Base-by-base conservation (phyloP, 306 rosid genomes). In the Medicago arabica region DNA sequence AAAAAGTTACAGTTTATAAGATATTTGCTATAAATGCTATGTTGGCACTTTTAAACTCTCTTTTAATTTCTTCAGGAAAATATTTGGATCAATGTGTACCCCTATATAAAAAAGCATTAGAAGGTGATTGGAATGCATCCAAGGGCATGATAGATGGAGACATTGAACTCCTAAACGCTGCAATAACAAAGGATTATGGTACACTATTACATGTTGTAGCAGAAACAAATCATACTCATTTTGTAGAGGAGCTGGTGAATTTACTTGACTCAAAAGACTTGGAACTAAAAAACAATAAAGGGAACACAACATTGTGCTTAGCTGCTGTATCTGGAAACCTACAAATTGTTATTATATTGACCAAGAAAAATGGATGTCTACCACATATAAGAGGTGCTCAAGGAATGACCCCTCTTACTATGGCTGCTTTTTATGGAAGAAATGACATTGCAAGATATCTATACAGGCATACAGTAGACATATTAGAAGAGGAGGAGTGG, bases 191-290 rank as follows among this genome's bases (percentile, higher is more conserved):
- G 51, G 76, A 78, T 8, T 50, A 19, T 69, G 21, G 21, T 2
- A 81, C 88, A 55, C 51, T 67, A 6, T 83, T 85, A 12, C 88
- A 85, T 31, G 79, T 75, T 17, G 86, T 69, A 7, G 79, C 82
- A 6, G 86, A 67, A 58, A 46, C 88, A 57, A 60, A 78, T 3
- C 82, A 71, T 6, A 74, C 65, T 34, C 77, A 75, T 41, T 78
- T 85, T 60, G 88, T 82, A 14, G 41, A 78, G 21, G 79, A 82
- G 36, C 9, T 85, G 6, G 13, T 85, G 11, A 38, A 78, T 13
- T 34, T 4, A 28, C 70, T 85, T 16, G 6, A 19, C 0, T 51
- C 47, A 9, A 0, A 2, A 6, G 88, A 85, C 28, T 41, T 85
- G 5, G 81, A 69, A 66, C 66, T 85, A 38, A 60, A 51, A 75